Percentiles rank a stretch among this genome's conserved stretches.
phyloP scores from a whole-genome alignment of 192 early-diverging fungal species.

The Glomus cerebriforme region DNA sequence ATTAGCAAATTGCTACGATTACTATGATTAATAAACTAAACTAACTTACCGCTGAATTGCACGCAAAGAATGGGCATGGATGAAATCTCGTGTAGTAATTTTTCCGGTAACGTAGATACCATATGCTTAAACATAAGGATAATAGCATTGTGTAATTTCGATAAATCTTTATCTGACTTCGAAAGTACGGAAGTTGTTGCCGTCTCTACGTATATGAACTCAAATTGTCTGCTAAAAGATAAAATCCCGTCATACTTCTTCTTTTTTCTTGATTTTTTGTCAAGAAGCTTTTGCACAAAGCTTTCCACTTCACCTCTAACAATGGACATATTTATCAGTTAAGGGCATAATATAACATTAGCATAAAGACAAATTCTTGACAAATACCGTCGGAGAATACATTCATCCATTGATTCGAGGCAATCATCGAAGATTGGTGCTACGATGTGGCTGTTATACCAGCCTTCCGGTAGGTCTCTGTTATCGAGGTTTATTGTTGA shows the following conservation, averaged over 20 bases:
- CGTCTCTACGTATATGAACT: conserved; percentile 18
- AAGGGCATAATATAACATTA: conserved; percentile 14
- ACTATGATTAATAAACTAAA: conserved; percentile 16
- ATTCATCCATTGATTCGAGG: conserved; percentile 14
- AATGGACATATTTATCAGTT: conserved; percentile 18
- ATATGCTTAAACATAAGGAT: conserved; percentile 18
- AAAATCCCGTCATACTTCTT: conserved; percentile 9
- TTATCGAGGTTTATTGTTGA: conserved; percentile 17
- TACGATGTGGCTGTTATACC: conserved; percentile 16
- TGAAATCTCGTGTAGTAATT: conserved; percentile 17
- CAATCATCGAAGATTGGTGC: conserved; percentile 19
- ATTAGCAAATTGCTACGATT: conserved; percentile 9
- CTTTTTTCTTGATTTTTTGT: conserved; percentile 22
- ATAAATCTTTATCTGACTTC: conserved; percentile 23
- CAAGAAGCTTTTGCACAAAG: conserved; percentile 22
- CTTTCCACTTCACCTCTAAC: conserved; percentile 17
- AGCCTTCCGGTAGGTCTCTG: conserved; percentile 1
- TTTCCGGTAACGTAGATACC: conserved; percentile 9
- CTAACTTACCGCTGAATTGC: conserved; percentile 21
- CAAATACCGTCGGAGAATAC: conserved; percentile 11
- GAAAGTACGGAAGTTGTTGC: conserved; percentile 14
- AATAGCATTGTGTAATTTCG: conserved; percentile 18
- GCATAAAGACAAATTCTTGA: conserved; percentile 23
- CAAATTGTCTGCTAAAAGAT: conserved; percentile 20
- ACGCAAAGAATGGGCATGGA: conserved; percentile 20